These are phyloP conservation scores for Mortierella alpina DNA, from an alignment of 192 early-diverging fungal species.

Conservation along the genomic window DNA sequence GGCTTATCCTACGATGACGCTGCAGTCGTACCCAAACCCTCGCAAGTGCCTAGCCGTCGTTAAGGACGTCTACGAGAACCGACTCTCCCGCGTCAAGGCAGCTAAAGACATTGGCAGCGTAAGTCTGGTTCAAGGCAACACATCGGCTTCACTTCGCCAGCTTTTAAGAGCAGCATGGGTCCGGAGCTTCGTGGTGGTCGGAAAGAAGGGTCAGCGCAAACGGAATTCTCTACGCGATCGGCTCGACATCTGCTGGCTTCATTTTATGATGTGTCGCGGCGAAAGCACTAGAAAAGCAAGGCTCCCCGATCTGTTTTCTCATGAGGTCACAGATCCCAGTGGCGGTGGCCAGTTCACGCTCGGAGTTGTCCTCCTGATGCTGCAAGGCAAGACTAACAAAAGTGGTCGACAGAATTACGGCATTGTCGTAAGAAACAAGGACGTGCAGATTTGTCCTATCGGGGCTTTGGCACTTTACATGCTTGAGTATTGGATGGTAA, in stretches of 20 bases:
- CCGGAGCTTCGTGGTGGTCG: not conserved
- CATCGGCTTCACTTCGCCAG: not conserved
- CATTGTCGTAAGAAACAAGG: slow-evolving; percentile 15
- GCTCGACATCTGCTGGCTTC: slow-evolving; percentile 8
- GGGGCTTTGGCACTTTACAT: slow-evolving; percentile 11
- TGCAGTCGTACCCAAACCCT: slow-evolving; percentile 1
- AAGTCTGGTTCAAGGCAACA: not conserved
- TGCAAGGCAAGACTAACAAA: slow-evolving; percentile 3
- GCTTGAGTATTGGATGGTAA: slow-evolving; percentile 17
- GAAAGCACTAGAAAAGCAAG: slow-evolving; percentile 5
- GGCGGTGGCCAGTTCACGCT: not conserved
- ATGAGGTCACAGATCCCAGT: not conserved
- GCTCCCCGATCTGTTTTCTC: slow-evolving; percentile 4
- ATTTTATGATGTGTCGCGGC: slow-evolving; percentile 30
- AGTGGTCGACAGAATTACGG: slow-evolving; percentile 1
- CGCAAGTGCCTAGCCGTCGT: slow-evolving; percentile 6
- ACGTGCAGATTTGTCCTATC: slow-evolving; percentile 20
- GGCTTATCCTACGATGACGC: not conserved
- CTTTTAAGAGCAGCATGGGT: slow-evolving; percentile 5
- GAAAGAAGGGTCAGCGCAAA: not conserved
- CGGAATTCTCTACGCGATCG: slow-evolving; percentile 3
- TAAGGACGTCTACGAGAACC: not conserved
- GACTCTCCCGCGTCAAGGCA: not conserved
- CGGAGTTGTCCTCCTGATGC: slow-evolving; percentile 8
- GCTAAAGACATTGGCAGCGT: not conserved